Evolutionary conservation across 1,139 yeast genomes (phyloP), one percentile per base, ranked within the genome.

Genomic region (Spencermartinsiella ligniputridi): DNA sequence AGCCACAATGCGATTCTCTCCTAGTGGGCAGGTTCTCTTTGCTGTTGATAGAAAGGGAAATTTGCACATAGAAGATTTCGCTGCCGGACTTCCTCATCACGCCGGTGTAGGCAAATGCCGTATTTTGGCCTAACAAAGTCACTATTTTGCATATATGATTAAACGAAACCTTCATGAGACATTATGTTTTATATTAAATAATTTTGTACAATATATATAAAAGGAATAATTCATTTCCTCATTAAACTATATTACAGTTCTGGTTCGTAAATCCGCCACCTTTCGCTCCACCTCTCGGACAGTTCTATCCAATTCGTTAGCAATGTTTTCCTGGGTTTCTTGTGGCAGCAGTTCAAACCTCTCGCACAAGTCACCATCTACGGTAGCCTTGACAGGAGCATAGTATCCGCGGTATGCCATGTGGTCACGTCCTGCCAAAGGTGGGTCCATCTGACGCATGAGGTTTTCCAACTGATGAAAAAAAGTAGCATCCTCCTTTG

Each of bases 351-450:
- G 56, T 32, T 63, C 62, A 57, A 69, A 85, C 41, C 64, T 62
- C 56, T 88, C 97, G 42, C 92, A 70, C 22, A 87, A 68, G 61
- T 92, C 97, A 9, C 98, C 98, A 63, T 92, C 97, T 37, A 92
- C 73, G 2, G 86, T 81, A 44, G 79, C 75, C 52, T 81, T 82
- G 4, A 75, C 78, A 0, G 97, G 96, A 17, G 79, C 80, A 58
- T 87, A 88, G 58, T 83, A 84, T 42, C 97, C 75, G 42, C 97
- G 69, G 59, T 74, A 89, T 50, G 76, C 75, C 52, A 77, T 51
- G 47, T 82, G 86, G 52, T 84, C 86, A 46, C 92, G 71, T 0
- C 85, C 95, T 2, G 81, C 68, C 13, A 81, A 50, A 16, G 72
- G 66, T 27, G 65, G 63, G 17, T 70, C 69, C n/a, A 61, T 65